Evolutionary conservation across 2,329 filamentous ascomycete species (phyloP).

Genomic region (Pseudogymnoascus sp.): DNA sequence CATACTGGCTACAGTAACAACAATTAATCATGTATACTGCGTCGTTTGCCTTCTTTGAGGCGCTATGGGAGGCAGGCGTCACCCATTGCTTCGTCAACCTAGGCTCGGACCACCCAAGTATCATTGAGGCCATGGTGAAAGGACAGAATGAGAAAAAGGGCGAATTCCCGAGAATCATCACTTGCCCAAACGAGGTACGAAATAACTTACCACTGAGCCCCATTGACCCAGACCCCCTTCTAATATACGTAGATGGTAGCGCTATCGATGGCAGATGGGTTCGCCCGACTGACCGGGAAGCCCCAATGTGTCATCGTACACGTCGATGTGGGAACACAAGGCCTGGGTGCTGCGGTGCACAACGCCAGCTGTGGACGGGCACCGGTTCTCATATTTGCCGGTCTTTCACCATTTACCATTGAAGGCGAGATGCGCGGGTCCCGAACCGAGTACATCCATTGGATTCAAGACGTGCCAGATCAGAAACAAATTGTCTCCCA

Average conservation of each 20-base stretch:
- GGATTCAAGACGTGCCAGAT: conserved; percentile 71
- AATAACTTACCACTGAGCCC: neutral
- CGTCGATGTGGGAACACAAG: conserved; percentile 72
- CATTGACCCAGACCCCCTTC: neutral
- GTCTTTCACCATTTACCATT: conserved; percentile 64
- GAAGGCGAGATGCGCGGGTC: conserved; percentile 65
- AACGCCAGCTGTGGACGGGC: conserved; percentile 64
- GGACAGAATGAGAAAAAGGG: conserved; percentile 58
- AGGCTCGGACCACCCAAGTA: conserved; percentile 58
- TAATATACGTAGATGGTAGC: conserved; percentile 55
- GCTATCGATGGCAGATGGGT: conserved; percentile 70
- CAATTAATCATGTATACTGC: conserved; percentile 46
- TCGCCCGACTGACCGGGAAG: conserved; percentile 57
- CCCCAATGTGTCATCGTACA: conserved; percentile 67
- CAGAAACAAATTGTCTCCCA: conserved; percentile 66
- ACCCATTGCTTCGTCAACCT: conserved; percentile 53
- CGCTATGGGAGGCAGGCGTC: conserved; percentile 57
- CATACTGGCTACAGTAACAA: neutral
- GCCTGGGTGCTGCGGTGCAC: conserved; percentile 64
- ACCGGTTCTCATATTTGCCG: conserved; percentile 66
- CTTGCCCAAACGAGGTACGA: conserved; percentile 61
- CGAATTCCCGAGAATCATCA: conserved; percentile 60
- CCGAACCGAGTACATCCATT: conserved; percentile 70
- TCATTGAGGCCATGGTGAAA: conserved; percentile 67
- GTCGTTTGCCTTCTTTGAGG: conserved; percentile 67